Percentiles rank a stretch among this genome's conserved stretches.
Evolutionary conservation across 1,284 basidiomycete genomes (phyloP).

Genomic region (Austroboletus niveus): DNA sequence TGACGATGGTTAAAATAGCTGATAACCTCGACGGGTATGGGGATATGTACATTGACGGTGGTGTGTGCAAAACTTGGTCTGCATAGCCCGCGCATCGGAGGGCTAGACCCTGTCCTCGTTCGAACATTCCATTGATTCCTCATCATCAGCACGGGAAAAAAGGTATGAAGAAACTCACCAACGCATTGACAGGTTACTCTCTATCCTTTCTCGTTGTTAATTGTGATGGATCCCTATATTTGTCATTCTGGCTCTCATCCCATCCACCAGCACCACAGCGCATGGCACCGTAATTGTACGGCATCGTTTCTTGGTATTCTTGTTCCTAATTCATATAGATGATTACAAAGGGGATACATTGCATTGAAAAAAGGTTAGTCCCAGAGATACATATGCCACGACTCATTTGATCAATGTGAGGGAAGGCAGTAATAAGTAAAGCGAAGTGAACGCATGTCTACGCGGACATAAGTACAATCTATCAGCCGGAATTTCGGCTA

Average conservation of each 20-base stretch:
- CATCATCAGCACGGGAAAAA: slow-evolving; percentile 12
- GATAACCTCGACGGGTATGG: slow-evolving; percentile 5
- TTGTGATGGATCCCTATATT: slow-evolving; percentile 31
- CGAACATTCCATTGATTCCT: background rate
- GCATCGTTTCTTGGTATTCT: slow-evolving; percentile 25
- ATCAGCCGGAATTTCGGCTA: slow-evolving; percentile 16
- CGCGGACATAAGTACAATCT: background rate
- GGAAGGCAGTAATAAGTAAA: background rate
- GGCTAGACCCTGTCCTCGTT: slow-evolving; percentile 12
- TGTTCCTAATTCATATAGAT: background rate
- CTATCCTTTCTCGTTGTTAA: slow-evolving; percentile 33
- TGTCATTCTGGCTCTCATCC: slow-evolving; percentile 25
- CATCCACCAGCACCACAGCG: slow-evolving; percentile 9
- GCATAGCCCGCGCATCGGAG: background rate
- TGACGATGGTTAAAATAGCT: slow-evolving; percentile 12
- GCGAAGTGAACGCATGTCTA: slow-evolving; percentile 4
- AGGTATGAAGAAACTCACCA: slow-evolving; percentile 13
- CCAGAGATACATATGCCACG: background rate
- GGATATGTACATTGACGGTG: background rate
- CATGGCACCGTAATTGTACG: slow-evolving; percentile 25
- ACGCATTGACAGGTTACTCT: slow-evolving; percentile 6
- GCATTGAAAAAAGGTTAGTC: slow-evolving; percentile 1
- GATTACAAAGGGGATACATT: background rate
- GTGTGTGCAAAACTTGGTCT: slow-evolving; percentile 5
- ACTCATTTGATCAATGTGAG: slow-evolving; percentile 1